These are phyloP conservation scores for Kluyveromyces nonfermentans DNA, from an alignment of 805 yeast genomes.

Conservation along the genomic window DNA sequence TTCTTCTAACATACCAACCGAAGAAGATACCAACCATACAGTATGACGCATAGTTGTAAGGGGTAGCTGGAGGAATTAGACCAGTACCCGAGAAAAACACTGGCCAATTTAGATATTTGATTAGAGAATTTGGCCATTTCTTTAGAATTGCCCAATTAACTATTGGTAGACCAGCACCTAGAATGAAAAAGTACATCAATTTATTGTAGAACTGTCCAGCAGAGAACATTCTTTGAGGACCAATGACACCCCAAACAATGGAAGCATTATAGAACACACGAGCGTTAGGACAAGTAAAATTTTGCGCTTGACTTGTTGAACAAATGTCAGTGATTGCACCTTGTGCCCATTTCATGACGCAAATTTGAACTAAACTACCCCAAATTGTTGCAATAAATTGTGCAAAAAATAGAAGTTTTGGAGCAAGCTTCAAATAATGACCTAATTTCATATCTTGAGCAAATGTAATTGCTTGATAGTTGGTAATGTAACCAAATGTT, in stretches of 20 bases:
- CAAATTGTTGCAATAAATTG: conserved; percentile 38
- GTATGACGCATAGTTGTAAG: conserved; percentile 50
- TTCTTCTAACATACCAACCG: conserved; percentile 46
- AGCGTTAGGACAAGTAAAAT: conserved; percentile 40
- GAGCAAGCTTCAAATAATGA: conserved; percentile 57
- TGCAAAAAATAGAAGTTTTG: conserved; percentile 47
- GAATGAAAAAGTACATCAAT: conserved; percentile 48
- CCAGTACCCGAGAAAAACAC: conserved; percentile 47
- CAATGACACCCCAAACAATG: conserved; percentile 54
- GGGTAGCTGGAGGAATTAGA: conserved; percentile 60
- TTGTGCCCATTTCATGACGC: conserved; percentile 36
- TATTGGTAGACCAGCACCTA: conserved; percentile 43
- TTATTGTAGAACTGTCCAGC: conserved; percentile 41
- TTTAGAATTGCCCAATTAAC: conserved; percentile 32
- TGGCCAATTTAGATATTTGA: conserved; percentile 49
- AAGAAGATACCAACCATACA: conserved; percentile 46
- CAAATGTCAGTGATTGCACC: conserved; percentile 36
- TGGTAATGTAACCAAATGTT: conserved; percentile 47
- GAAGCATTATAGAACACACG: conserved; percentile 45
- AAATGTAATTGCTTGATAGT: conserved; percentile 44
- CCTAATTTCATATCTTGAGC: conserved; percentile 52
- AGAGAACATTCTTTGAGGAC: conserved; percentile 50
- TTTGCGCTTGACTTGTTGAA: conserved; percentile 31
- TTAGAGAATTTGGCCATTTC: conserved; percentile 32
- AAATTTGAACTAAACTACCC: conserved; percentile 36